A percentile compares a stretch with the other conserved stretches of the same genome.
These are phyloP conservation scores for Dictyostelium firmibasis DNA, from an alignment of 78 protist genomes.

Conservation along the genomic window DNA sequence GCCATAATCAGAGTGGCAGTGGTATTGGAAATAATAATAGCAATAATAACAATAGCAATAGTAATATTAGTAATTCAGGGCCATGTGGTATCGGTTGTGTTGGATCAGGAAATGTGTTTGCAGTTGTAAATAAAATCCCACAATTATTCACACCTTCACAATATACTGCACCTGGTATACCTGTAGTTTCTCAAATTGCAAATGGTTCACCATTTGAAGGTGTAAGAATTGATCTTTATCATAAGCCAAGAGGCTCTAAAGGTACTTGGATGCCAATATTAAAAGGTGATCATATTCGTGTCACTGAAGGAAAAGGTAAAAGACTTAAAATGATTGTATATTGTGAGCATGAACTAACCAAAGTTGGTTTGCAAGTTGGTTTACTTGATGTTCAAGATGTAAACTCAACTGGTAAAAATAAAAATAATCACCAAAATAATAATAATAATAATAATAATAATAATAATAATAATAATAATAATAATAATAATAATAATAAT, in stretches of 20 bases:
- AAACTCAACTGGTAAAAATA: not conserved
- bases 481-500: not conserved
- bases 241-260: constrained; percentile 80
- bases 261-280: constrained; percentile 74
- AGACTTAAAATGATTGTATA: constrained; percentile 73
- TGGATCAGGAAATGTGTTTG: not conserved
- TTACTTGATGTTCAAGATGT: constrained; percentile 27
- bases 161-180: not conserved
- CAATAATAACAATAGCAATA: not conserved
- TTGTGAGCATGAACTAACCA: constrained; percentile 45
- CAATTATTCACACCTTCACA: not conserved
- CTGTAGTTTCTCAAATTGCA: not conserved
- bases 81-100: not conserved
- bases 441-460: not conserved
- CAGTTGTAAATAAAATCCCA: not conserved
- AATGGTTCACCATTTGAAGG: not conserved
- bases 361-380: constrained; percentile 65
- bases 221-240: constrained; percentile 65
- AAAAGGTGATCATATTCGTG: constrained; percentile 61
- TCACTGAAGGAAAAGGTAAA: constrained; percentile 81
- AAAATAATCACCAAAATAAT: not conserved
- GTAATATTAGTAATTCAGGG: not conserved
- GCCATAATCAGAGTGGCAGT: not conserved
- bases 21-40: not conserved
- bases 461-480: not conserved